Percentiles rank a stretch among this genome's conserved stretches.
phyloP scores from a whole-genome alignment of 1,139 yeast species.

The Suhomyces maxii region DNA sequence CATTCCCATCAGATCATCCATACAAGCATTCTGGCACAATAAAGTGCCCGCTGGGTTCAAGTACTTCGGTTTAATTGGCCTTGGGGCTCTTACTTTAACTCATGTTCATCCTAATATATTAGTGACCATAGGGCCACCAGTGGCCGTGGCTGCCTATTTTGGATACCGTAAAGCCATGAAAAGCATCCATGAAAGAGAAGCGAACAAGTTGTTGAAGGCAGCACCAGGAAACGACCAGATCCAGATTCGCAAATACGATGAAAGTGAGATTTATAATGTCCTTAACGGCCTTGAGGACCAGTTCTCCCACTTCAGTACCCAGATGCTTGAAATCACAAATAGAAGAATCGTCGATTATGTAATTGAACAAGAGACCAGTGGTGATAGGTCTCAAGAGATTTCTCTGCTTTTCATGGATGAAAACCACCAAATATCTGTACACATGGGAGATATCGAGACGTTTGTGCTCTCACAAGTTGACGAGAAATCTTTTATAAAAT shows the following conservation, averaged over 20 bases:
- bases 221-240: constrained; percentile 17
- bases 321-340: constrained; percentile 30
- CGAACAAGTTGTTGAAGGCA: constrained; percentile 4
- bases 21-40: constrained; percentile 28
- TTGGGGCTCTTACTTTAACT: constrained; percentile 31
- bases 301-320: constrained; percentile 35
- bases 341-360: constrained; percentile 21
- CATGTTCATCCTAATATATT: constrained; percentile 39
- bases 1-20: constrained; percentile 25
- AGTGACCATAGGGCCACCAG: constrained; percentile 41
- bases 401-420: constrained; percentile 24
- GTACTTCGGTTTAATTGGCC: constrained; percentile 28
- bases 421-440: constrained; percentile 30
- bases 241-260: constrained; percentile 34
- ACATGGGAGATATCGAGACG: constrained; percentile 14
- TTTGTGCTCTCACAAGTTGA: constrained; percentile 13
- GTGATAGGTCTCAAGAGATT: neutral
- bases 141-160: constrained; percentile 28
- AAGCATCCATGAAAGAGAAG: constrained; percentile 19
- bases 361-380: constrained; percentile 4
- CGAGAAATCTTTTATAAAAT: constrained; percentile 28
- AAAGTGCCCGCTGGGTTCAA: constrained; percentile 30
- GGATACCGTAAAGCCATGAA: constrained; percentile 20
- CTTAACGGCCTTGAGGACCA: constrained; percentile 39
- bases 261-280: constrained; percentile 30